phyloP scores from a whole-genome alignment of 164 flowering plant species.

The Tetrastigma voinierianum region DNA sequence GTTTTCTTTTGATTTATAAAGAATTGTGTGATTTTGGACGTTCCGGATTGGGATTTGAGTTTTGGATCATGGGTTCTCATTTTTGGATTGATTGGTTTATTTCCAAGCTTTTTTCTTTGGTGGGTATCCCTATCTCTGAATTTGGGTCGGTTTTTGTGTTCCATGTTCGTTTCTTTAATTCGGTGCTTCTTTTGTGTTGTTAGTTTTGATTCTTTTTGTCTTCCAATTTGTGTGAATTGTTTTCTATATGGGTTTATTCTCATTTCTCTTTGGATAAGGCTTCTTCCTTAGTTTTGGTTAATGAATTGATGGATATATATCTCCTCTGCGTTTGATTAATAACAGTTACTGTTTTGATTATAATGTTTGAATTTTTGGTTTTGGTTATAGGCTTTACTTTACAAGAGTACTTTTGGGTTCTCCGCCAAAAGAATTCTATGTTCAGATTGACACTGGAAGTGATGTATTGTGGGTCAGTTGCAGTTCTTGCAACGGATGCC shows the following conservation, averaged over 20 bases:
- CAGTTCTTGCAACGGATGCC: slow-evolving; percentile 77
- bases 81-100: background rate
- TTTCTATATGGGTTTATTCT: background rate
- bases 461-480: slow-evolving; percentile 94
- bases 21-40: background rate
- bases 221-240: background rate
- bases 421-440: slow-evolving; percentile 80
- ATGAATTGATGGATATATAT: background rate
- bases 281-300: background rate
- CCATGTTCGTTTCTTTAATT: background rate
- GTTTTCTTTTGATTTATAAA: slow-evolving; percentile 1
- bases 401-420: slow-evolving; percentile 74
- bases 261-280: background rate
- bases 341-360: background rate
- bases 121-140: background rate
- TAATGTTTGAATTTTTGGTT: background rate
- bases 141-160: background rate
- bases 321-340: background rate
- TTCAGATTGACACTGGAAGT: slow-evolving; percentile 98
- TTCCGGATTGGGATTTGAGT: background rate
- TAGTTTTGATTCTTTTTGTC: background rate
- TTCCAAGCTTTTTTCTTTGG: background rate
- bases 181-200: background rate
- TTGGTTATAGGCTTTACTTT: slow-evolving; percentile 66
- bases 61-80: slow-evolving; percentile 1